Percentiles rank a stretch among this genome's conserved stretches.
These are phyloP conservation scores for Linnemannia hyalina DNA, from an alignment of 192 early-diverging fungal species.

Conservation along the genomic window DNA sequence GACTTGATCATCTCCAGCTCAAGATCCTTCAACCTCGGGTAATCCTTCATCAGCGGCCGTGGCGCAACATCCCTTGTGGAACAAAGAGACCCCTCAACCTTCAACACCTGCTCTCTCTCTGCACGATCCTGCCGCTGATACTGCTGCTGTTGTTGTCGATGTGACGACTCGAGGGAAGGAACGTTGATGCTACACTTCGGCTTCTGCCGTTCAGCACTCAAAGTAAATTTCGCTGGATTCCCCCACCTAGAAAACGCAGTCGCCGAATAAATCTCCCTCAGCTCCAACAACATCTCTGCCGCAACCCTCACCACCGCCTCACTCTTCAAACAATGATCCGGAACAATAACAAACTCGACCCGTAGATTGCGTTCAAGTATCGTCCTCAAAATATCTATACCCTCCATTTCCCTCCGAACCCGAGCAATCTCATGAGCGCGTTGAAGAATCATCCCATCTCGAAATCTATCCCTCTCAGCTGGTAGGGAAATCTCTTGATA, in stretches of 20 bases:
- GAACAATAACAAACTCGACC: not conserved
- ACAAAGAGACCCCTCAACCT: not conserved
- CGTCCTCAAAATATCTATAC: not conserved
- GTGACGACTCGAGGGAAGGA: not conserved
- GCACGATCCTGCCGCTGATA: not conserved
- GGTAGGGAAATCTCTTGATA: not conserved
- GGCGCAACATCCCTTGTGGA: not conserved
- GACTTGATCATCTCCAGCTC: not conserved
- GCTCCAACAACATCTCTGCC: not conserved
- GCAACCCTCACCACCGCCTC: not conserved
- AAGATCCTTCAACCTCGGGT: not conserved
- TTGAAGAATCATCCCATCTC: not conserved
- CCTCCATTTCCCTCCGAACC: not conserved
- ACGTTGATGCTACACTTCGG: not conserved
- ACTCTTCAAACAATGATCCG: not conserved
- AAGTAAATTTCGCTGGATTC: not conserved
- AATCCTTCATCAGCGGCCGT: not conserved
- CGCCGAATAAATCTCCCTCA: not conserved
- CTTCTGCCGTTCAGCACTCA: not conserved
- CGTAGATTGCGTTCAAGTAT: not conserved
- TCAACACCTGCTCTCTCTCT: not conserved
- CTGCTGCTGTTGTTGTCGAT: not conserved
- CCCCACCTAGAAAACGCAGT: not conserved
- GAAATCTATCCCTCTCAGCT: too few relatives aligned
- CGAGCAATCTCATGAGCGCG: not conserved